Evolutionary conservation across 129 eudicot genomes (phyloP).

Genomic region (Pittosporum tobira): DNA sequence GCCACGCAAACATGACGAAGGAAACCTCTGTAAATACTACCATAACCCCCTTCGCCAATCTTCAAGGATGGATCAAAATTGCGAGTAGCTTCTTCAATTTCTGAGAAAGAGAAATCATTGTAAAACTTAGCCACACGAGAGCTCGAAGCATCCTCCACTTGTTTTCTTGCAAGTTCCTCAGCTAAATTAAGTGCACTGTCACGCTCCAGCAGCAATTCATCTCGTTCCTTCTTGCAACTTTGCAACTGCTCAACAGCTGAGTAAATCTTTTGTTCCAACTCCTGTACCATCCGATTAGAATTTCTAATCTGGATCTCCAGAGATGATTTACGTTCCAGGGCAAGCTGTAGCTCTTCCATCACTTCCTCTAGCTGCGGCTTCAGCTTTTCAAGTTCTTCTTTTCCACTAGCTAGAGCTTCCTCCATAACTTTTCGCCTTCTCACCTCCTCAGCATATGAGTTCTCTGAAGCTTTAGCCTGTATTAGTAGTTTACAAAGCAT

Average conservation of each 20-base stretch:
- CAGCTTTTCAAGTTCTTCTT: constrained; percentile 37
- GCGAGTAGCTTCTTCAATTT: constrained; percentile 61
- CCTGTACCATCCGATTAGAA: constrained; percentile 41
- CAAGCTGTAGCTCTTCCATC: constrained; percentile 36
- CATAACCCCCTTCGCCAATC: constrained; percentile 94
- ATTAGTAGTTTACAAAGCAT: constrained; percentile 5
- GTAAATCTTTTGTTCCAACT: constrained; percentile 60
- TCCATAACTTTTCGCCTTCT: constrained; percentile 41
- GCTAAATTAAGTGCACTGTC: constrained; percentile 45
- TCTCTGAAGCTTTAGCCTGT: constrained; percentile 52
- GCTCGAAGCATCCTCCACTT: constrained; percentile 37
- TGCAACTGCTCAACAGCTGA: constrained; percentile 66
- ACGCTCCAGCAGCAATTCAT: constrained; percentile 56
- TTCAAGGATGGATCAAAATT: constrained; percentile 52
- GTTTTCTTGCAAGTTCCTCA: constrained; percentile 45
- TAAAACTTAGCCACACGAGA: constrained; percentile 32
- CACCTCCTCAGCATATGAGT: constrained; percentile 38
- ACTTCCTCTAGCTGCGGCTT: constrained; percentile 36
- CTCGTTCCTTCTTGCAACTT: constrained; percentile 69
- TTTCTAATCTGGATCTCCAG: constrained; percentile 44
- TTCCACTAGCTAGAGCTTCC: constrained; percentile 43
- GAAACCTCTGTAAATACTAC: constrained; percentile 54
- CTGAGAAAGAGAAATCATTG: constrained; percentile 46
- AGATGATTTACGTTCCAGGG: constrained; percentile 43
- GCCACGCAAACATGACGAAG: constrained; percentile 79